Evolutionary conservation across 75 land plant genomes (phyloP), one percentile per base, ranked within the genome.

Genomic region (Isoetes taiwanensis): DNA sequence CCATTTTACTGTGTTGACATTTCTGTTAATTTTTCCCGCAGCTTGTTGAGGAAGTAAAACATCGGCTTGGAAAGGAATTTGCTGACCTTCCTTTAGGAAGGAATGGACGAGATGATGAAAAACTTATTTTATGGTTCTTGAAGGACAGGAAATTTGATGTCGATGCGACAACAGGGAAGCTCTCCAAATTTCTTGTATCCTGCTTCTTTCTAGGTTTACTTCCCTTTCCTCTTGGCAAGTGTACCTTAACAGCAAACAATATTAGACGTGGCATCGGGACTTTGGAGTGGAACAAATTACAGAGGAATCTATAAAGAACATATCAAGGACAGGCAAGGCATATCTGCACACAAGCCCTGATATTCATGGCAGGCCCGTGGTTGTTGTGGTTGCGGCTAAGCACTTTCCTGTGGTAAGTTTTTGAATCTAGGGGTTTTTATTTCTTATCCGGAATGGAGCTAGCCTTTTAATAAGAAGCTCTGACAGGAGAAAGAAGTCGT

Each of bases 371-470:
- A 75, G 96, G 66, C 91, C 96, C n/a, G 96, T 89, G 32, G 73
- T 94, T 10, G 75, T 94, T 23, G 99, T 94, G n/a, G 84, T 82
- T 17, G 84, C 99, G 33, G 78, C 84, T 50, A 94, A 94, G 62
- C 99, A 94, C 74, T 62, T 81, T 38, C 83, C 86, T 41, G 78
- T 54, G 24, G 89, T 89, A 67, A 78, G 74, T 78, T n/a, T 56
- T 56, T 14, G 46, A 12, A 30, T 34, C 26, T 34, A 1, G 14
- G 26, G 42, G 21, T 34, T 5, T 17, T 2, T n/a, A 1, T 11
- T 27, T 21, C 30, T 32, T 19, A 29, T 32, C 12, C 21, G 35
- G 42, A 58, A 48, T 54, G 34, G 66, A 48, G 26, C 28, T 33
- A n/a, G n/a, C n/a, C n/a, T n/a, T n/a, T n/a, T n/a, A n/a, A n/a